Evolutionary conservation across 2,329 filamentous ascomycete species (phyloP).

Genomic region (Xylaria sp.): DNA sequence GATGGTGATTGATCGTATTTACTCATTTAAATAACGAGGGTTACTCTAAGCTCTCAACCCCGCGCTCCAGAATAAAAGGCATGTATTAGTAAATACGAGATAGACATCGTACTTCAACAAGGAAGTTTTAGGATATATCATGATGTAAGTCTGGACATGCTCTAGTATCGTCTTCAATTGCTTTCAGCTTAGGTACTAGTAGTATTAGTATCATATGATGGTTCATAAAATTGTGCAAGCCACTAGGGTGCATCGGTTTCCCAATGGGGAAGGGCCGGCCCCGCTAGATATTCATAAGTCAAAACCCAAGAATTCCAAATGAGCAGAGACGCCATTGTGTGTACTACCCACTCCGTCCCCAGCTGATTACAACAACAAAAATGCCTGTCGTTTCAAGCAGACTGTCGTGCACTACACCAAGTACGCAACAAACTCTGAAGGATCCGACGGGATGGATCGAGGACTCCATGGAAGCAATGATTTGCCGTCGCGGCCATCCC

Average conservation of each 20-base stretch:
- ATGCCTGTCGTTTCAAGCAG: background rate
- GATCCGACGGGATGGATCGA: background rate
- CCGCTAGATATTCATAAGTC: constrained; percentile 16
- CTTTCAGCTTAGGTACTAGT: no score
- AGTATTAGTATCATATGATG: no score
- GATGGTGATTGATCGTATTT: background rate
- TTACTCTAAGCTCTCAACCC: no score
- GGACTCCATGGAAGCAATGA: background rate
- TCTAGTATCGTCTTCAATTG: no score
- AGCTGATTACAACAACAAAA: background rate
- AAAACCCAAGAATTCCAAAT: constrained; percentile 32
- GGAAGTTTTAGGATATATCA: background rate
- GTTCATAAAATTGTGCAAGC: constrained; percentile 17
- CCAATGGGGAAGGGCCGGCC: constrained; percentile 28
- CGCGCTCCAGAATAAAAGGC: background rate
- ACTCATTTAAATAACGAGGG: background rate
- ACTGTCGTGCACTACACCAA: background rate
- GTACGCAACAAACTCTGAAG: background rate
- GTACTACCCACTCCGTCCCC: background rate
- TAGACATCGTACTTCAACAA: no score
- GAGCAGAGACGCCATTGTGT: background rate
- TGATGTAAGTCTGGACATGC: background rate
- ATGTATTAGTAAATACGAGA: background rate
- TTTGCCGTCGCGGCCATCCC: constrained; percentile 22
- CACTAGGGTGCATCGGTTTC: constrained; percentile 14